Evolutionary conservation across 345 rosid genomes (phyloP).

Genomic region (Gossypium anomalum): DNA sequence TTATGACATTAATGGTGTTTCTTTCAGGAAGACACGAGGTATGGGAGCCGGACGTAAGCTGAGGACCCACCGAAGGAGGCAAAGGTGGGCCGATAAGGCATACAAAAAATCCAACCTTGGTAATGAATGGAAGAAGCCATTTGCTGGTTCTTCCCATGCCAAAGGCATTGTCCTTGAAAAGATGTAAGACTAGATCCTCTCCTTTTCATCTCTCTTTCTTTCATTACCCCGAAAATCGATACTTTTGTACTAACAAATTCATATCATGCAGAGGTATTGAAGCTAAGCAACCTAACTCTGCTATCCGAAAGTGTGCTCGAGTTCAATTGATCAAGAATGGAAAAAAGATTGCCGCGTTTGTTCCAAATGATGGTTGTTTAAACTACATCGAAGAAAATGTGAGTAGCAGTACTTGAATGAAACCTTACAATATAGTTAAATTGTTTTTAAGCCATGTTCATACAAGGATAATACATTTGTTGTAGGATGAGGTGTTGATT

Average conservation of each 20-base stretch:
- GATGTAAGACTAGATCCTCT: background rate
- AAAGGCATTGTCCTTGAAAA: constrained; percentile 1
- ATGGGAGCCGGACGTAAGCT: constrained; percentile 7
- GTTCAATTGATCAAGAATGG: constrained; percentile 69
- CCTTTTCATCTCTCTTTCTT: background rate
- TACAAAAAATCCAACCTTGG: constrained; percentile 4
- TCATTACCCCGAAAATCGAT: background rate
- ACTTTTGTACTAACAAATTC: background rate
- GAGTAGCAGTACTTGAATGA: constrained; percentile 5
- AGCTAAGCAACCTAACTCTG: constrained; percentile 67
- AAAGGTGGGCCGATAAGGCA: background rate
- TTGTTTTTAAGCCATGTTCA: background rate
- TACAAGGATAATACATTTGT: background rate
- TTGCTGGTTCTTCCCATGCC: constrained; percentile 5
- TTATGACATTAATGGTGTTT: background rate
- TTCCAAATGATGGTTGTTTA: constrained; percentile 61
- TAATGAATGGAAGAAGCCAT: constrained; percentile 6
- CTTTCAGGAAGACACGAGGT: background rate
- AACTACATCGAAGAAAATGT: constrained; percentile 64
- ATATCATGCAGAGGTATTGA: constrained; percentile 34
- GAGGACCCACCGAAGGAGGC: constrained; percentile 2
- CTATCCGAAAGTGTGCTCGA: constrained; percentile 67
- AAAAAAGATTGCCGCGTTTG: constrained; percentile 68
- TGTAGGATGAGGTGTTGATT: constrained; percentile 70
- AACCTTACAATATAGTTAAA: background rate